A percentile compares a stretch with the other conserved stretches of the same genome.
Conservation (phyloP, 768 basidiomycete species). For the Sistotremastrum suecicum region DNA sequence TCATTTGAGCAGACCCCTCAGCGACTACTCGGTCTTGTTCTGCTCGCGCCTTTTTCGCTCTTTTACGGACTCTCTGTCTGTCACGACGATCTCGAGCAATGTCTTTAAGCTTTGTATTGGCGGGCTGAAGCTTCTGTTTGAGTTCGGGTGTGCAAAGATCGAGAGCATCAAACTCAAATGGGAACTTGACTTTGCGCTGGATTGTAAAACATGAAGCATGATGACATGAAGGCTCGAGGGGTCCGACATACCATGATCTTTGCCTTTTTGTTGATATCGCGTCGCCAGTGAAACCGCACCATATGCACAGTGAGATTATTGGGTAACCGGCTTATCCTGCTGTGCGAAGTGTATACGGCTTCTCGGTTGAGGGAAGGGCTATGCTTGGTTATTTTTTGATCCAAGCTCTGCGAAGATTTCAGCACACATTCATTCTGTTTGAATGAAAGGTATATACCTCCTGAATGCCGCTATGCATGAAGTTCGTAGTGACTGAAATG, state of each 20-base stretch:
- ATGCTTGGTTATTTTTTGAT: slow-evolving; percentile 74
- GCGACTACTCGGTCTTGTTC: not conserved
- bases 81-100: slow-evolving; percentile 76
- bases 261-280: slow-evolving; percentile 82
- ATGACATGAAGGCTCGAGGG: not conserved
- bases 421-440: not conserved
- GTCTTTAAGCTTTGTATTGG: slow-evolving; percentile 58
- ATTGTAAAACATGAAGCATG: not conserved
- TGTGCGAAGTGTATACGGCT: slow-evolving; percentile 68
- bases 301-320: slow-evolving; percentile 81
- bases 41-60: slow-evolving; percentile 35
- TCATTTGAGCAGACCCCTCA: not conserved
- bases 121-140: slow-evolving; percentile 52
- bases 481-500: slow-evolving; percentile 77
- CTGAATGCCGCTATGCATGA: slow-evolving; percentile 73
- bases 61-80: slow-evolving; percentile 66
- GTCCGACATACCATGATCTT: slow-evolving; percentile 74
- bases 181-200: slow-evolving; percentile 86
- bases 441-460: slow-evolving; percentile 33
- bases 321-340: slow-evolving; percentile 74
- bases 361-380: slow-evolving; percentile 69
- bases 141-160: slow-evolving; percentile 76
- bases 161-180: slow-evolving; percentile 72
- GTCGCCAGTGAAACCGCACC: slow-evolving; percentile 92
- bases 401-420: slow-evolving; percentile 45